Evolutionary conservation across 2,329 filamentous ascomycete genomes (phyloP), one percentile per base, ranked within the genome.

Genomic region (Chaetomiaceae sp.): DNA sequence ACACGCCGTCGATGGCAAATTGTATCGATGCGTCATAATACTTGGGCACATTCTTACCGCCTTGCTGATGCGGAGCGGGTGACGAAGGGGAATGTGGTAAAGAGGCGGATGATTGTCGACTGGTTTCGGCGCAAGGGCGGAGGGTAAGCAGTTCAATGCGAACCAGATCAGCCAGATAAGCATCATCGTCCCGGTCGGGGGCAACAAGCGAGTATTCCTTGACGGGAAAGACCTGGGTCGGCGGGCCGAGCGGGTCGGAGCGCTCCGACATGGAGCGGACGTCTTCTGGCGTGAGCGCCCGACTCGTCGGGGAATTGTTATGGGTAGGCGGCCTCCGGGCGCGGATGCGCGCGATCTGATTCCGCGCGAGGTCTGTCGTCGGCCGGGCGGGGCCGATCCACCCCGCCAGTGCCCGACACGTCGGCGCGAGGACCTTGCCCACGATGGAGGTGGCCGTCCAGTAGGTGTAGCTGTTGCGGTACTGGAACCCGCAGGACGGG

Each of bases 311-410:
- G 72, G 62, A 84, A n/a, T n/a, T n/a, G n/a, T n/a, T n/a, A n/a
- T n/a, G 79, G 20, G 75, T 79, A 19, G 76, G 79, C 2, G 83
- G 77, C 15, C 73, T 75, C 14, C 79, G 76, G 53, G 84, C 79
- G 55, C 84, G 81, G 53, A 90, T 80, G 31, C 84, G 78, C 0
- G 86, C 85, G 57, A 88, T 88, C 67, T 90, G 84, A 2, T 83
- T 84, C 34, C 82, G 80, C 45, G 75, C 77, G 3, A 91, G 78
- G 65, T 89, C 85, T 3, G 76, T 72, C 2, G 85, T 86, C 20
- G 84, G 84, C 7, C 84, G 79, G 27, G 84, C 85, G 2, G 87
- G 87, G 0, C 87, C 87, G 36, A 90, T 74, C 87, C 87, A 91
- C 22, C 87, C 87, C 39, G 81, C 86, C 19, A 88, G 77, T 51